Percentiles rank a stretch among this genome's conserved stretches.
Evolutionary conservation across 768 basidiomycete genomes (phyloP).

Genomic region (Termitomyces sp.): DNA sequence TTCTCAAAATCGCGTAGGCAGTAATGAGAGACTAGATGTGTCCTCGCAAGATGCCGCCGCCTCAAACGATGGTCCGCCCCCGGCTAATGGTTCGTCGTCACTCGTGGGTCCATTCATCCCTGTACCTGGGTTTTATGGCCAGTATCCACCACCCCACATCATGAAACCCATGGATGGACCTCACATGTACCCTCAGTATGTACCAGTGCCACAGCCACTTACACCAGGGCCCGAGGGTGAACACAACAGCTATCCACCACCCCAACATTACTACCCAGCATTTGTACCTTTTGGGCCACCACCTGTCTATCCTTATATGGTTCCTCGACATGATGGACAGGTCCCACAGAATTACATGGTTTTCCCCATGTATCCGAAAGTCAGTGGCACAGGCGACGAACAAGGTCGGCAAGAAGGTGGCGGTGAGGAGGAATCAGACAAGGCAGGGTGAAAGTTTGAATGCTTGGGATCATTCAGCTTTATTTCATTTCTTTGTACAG

Average conservation of each 20-base stretch:
- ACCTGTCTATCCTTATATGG: slow-evolving; percentile 17
- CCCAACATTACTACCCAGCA: slow-evolving; percentile 18
- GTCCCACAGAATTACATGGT: slow-evolving; percentile 18
- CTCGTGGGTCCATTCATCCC: slow-evolving; percentile 48
- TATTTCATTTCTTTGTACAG: slow-evolving; percentile 8
- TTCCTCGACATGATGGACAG: slow-evolving; percentile 25
- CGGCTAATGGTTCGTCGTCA: slow-evolving; percentile 38
- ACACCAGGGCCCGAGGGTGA: slow-evolving; percentile 14
- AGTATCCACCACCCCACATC: slow-evolving; percentile 43
- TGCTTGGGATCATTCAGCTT: slow-evolving; percentile 7
- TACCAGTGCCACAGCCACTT: slow-evolving; percentile 16
- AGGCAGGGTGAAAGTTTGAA: slow-evolving; percentile 15
- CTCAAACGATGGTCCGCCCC: slow-evolving; percentile 33
- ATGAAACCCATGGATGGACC: slow-evolving; percentile 48
- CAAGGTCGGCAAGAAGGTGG: slow-evolving; percentile 16
- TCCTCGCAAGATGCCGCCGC: slow-evolving; percentile 36
- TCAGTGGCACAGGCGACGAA: slow-evolving; percentile 11
- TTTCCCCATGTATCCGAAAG: slow-evolving; percentile 19
- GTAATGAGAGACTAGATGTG: slow-evolving; percentile 35
- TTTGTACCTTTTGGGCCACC: slow-evolving; percentile 17
- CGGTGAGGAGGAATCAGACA: slow-evolving; percentile 18
- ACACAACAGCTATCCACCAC: slow-evolving; percentile 13
- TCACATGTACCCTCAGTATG: slow-evolving; percentile 36
- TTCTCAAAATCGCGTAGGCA: slow-evolving; percentile 54
- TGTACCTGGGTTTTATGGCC: slow-evolving; percentile 49